Evolutionary conservation across 768 basidiomycete genomes (phyloP).

Genomic region (Suillus hirtellus): DNA sequence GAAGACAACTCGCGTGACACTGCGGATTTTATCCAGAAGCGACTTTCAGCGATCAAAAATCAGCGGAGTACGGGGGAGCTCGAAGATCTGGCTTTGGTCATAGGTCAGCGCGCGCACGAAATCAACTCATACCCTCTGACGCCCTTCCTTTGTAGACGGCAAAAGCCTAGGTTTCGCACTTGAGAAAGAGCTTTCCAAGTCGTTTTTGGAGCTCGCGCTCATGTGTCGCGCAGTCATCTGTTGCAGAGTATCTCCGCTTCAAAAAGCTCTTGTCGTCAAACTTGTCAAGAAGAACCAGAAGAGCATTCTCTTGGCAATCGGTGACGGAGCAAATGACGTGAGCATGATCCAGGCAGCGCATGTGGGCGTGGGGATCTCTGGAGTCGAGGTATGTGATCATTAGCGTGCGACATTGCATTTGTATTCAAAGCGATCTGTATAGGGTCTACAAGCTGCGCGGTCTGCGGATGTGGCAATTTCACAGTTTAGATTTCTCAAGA

Average conservation of each 20-base stretch:
- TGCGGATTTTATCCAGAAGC: conserved; percentile 82
- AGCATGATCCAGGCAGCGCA: conserved; percentile 99
- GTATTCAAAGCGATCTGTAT: not conserved
- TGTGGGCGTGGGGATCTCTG: conserved; percentile 96
- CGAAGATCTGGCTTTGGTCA: conserved; percentile 93
- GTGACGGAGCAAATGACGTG: conserved; percentile 97
- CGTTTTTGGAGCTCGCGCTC: conserved; percentile 91
- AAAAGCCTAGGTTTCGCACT: conserved; percentile 92
- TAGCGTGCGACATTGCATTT: not conserved
- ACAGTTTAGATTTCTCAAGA: conserved; percentile 94
- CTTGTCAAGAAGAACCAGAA: conserved; percentile 98
- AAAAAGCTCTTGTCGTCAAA: conserved; percentile 97
- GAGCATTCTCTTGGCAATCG: conserved; percentile 92
- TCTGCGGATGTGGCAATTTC: conserved; percentile 98
- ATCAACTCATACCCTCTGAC: not conserved
- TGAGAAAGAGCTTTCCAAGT: conserved; percentile 88
- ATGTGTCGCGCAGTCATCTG: conserved; percentile 96
- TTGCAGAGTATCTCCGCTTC: conserved; percentile 79
- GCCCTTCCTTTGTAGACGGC: conserved; percentile 59
- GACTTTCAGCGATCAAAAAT: conserved; percentile 89
- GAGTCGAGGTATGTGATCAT: conserved; percentile 72
- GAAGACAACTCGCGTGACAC: conserved; percentile 83
- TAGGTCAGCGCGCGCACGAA: conserved; percentile 54
- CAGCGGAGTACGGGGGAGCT: conserved; percentile 89
- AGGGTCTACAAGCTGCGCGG: conserved; percentile 97